Evolutionary conservation across 1,284 basidiomycete species (phyloP), one percentile per base, ranked within the genome.

Genomic region (Somion occarium): DNA sequence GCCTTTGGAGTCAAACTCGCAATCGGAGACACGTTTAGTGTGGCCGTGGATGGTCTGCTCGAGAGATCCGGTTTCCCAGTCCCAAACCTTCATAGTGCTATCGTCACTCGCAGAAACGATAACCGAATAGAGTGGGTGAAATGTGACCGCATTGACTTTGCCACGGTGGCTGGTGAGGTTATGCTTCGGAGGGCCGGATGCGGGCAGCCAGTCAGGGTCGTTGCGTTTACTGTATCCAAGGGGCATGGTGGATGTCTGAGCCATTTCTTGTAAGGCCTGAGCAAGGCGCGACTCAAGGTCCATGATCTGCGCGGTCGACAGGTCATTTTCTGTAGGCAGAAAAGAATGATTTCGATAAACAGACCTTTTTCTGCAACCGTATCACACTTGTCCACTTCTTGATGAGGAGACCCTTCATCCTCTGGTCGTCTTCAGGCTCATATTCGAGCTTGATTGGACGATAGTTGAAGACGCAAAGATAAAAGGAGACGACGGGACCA

Each of bases 361-460:
- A 55, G 55, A 82, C 85, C 79, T 90, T 90, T 72, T 89, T 89
- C 72, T 90, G 88, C 63, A 90, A 65, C 42, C 88, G 73, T 50
- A 91, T 88, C 44, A 90, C 85, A 59, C 81, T 83, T 44, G 85
- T 88, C 88, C 88, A 91, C 66, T 91, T 91, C 77, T 88, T 90
- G 64, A 86, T 85, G 53, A 91, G 69, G 53, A 91, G 64, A 0
- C 85, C 85, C 18, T 74, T 76, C 62, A 74, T 78, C 63, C 82
- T 82, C 49, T 81, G 76, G 59, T 81, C 80, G 25, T 80, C 74
- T 69, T 88, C 79, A 22, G 78, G 75, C 51, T 74, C 69, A 58
- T 83, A 85, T 50, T 38, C 26, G 24, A 12, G 13, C 11, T 37
- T 34, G 3, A n/a, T n/a, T n/a, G n/a, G n/a, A n/a, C n/a, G n/a